Evolutionary conservation across 352 stramenopile species (phyloP).

Genomic region (Phytophthora vignae): DNA sequence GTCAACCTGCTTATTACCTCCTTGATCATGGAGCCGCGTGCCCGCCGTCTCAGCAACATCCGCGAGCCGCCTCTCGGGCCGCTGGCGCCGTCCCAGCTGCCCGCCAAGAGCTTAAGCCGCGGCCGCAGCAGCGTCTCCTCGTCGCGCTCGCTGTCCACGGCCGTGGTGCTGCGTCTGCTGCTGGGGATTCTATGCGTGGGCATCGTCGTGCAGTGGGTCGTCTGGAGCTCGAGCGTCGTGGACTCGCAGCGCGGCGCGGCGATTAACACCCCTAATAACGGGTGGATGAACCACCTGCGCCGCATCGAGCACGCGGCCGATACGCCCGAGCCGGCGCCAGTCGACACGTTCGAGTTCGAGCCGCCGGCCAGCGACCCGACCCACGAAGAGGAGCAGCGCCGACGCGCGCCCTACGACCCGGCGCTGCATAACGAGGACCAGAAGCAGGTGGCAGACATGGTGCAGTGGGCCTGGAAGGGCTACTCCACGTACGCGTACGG

Average conservation of each 20-base stretch:
- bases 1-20: no score
- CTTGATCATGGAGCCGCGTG: conserved; percentile 55
- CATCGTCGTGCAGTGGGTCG: conserved; percentile 56
- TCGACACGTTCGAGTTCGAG: conserved; percentile 28
- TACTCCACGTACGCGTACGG: conserved; percentile 79
- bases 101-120: conserved; percentile 24
- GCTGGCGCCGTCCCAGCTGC: conserved; percentile 8
- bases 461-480: conserved; percentile 83
- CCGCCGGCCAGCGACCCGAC: conserved; percentile 34
- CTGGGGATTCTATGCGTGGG: conserved; percentile 47
- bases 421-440: conserved; percentile 63
- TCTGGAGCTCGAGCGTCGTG: conserved; percentile 46
- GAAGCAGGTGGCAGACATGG: conserved; percentile 66
- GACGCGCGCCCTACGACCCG: conserved; percentile 57
- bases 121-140: not conserved
- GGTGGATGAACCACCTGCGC: conserved; percentile 53
- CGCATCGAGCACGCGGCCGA: conserved; percentile 32
- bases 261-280: conserved; percentile 24
- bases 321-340: conserved; percentile 9
- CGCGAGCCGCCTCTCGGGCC: conserved; percentile 34
- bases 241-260: conserved; percentile 4
- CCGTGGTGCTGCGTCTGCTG: conserved; percentile 53
- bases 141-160: conserved; percentile 32
- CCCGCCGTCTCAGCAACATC: conserved; percentile 38
- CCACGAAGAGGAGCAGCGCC: conserved; percentile 42